Evolutionary conservation across 1,284 basidiomycete genomes (phyloP).

Genomic region (Mixia osmundae): DNA sequence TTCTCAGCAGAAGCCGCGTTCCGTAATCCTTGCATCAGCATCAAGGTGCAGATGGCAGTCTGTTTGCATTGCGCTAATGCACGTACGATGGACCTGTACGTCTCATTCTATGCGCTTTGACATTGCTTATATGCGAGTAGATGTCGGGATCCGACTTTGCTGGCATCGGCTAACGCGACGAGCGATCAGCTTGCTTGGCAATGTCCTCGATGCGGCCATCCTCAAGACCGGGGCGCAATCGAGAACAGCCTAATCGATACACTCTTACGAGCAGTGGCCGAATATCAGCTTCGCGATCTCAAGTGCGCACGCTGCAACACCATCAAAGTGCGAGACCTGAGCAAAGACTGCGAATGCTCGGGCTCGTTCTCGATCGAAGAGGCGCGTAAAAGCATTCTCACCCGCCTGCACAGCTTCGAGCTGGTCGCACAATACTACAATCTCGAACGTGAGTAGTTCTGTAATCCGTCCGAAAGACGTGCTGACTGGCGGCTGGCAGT

Average conservation of each 20-base stretch:
- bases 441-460: no score
- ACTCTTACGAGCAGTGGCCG: constrained; percentile 43
- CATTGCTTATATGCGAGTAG: no score
- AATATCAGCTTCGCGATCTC: constrained; percentile 64
- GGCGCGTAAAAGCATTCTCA: no score
- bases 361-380: constrained; percentile 1
- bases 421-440: no score
- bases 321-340: constrained; percentile 64
- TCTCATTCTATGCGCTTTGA: no score
- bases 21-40: not conserved
- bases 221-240: constrained; percentile 65
- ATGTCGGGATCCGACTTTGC: constrained; percentile 24
- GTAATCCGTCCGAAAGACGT: no score
- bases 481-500: no score
- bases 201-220: constrained; percentile 41
- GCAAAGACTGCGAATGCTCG: constrained; percentile 52
- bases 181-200: constrained; percentile 20
- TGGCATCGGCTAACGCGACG: constrained; percentile 40
- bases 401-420: no score
- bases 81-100: no score
- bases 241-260: constrained; percentile 65
- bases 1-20: not conserved
- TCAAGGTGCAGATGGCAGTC: no score
- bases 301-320: constrained; percentile 64
- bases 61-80: no score